These are phyloP conservation scores for Amanita molliuscula DNA, from an alignment of 768 basidiomycete genomes.

Conservation along the genomic window DNA sequence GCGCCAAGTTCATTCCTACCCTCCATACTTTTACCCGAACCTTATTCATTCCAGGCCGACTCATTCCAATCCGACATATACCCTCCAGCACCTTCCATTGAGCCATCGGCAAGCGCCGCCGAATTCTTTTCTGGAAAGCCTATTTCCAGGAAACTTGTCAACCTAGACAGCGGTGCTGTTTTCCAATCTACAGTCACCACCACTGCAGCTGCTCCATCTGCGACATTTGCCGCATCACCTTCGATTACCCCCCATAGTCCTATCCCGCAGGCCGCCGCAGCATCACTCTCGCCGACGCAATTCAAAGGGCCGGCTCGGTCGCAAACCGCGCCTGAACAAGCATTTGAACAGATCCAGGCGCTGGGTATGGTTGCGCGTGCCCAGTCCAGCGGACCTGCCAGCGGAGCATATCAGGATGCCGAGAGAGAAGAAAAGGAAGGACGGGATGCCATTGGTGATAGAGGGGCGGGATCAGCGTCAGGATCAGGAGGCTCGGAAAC, in stretches of 20 bases:
- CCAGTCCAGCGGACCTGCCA: not conserved
- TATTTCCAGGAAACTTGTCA: constrained; percentile 67
- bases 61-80: constrained; percentile 97
- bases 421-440: not conserved
- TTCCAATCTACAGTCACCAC: constrained; percentile 18
- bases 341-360: not conserved
- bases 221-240: not conserved
- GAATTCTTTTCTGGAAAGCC: constrained; percentile 87
- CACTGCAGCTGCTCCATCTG: constrained; percentile 19
- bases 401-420: not conserved
- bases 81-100: constrained; percentile 79
- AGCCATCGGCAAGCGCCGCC: constrained; percentile 68
- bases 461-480: not conserved
- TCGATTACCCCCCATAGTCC: not conserved
- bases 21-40: not conserved
- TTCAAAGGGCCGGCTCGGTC: not conserved
- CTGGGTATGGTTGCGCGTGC: not conserved
- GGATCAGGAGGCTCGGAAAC: not conserved
- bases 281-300: not conserved
- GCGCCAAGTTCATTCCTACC: constrained; percentile 12
- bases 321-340: not conserved
- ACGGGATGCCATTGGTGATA: not conserved
- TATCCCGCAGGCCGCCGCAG: not conserved
- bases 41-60: constrained; percentile 50
- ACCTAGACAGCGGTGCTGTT: constrained; percentile 58